Base-by-base conservation (phyloP, 805 yeast species). In the Candida palmyrensis region DNA sequence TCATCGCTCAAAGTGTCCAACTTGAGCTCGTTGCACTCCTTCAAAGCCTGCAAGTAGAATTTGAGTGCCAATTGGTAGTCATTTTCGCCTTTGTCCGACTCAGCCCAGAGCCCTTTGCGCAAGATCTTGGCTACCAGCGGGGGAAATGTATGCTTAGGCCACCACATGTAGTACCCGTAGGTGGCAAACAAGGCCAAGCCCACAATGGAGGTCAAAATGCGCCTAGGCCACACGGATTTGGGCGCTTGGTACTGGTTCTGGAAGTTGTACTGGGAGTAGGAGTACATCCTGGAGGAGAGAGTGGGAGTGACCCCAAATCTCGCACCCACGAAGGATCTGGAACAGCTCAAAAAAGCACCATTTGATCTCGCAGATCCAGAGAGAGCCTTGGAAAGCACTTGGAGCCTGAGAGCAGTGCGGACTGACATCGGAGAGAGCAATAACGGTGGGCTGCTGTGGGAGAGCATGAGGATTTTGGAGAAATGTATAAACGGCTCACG, bases 21-120 rank as follows among this genome's bases (percentile, higher is more conserved):
- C 0, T 67, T 68, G 29, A 76, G 57, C 18, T 68, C 61, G 23
- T 77, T 71, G 25, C 87, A 80, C 40, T 74, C 70, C 18, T 75
- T 67, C 18, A 88, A 59, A 0, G 95, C 95, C 42, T 81, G 80
- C 27, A 85, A 69, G 56, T 89, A 90, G 45, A 71, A 67, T 37
- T 73, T 71, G 38, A 87, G 62, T 0, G 97, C 95, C 39, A 75
- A 62, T 33, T 71, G 66, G 56, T 73, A 82, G 51, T 84, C 82
- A 31, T 66, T 64, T 14, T 74, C 72, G 11, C 66, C 80, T 46
- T 77, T 78, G 30, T 79, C 82, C 29, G 82, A 69, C 53, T 90
- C 96, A 2, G 90, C 89, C 82, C 89, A 77, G 5, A 89, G 62
- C 0, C 83, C 97, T 46, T 78, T 74, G 25, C 95, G 66, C 41